Conservation (phyloP, 805 yeast species). For the Ogataea ganodermae region DNA sequence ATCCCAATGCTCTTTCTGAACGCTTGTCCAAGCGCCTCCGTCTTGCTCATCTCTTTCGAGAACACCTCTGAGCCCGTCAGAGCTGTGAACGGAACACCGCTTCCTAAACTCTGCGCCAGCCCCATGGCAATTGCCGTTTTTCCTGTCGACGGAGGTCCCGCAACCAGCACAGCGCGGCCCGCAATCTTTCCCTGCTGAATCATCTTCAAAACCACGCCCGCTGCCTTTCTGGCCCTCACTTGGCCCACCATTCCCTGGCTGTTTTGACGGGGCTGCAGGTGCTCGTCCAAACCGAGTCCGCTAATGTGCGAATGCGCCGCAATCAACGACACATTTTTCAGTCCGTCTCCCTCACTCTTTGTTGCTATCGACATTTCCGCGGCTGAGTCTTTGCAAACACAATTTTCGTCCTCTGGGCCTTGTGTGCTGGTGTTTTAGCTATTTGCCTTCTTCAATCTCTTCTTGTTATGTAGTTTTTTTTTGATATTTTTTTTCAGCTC, state of each 20-base stretch:
- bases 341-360: slow-evolving; percentile 17
- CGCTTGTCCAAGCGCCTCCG: slow-evolving; percentile 94
- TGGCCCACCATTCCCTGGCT: slow-evolving; percentile 93
- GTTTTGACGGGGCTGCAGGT: slow-evolving; percentile 75
- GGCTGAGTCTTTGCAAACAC: background rate
- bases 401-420: too few species aligned
- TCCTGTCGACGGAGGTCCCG: slow-evolving; percentile 99
- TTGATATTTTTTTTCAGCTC: background rate
- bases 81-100: slow-evolving; percentile 97
- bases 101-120: slow-evolving; percentile 92
- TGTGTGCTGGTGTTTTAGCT: background rate
- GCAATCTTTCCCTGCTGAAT: slow-evolving; percentile 91
- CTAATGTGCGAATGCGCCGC: slow-evolving; percentile 97
- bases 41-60: slow-evolving; percentile 95
- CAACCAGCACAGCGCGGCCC: slow-evolving; percentile 92
- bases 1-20: slow-evolving; percentile 96
- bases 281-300: slow-evolving; percentile 92
- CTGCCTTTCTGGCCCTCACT: slow-evolving; percentile 78
- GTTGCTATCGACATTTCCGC: slow-evolving; percentile 25
- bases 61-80: slow-evolving; percentile 93
- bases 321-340: slow-evolving; percentile 31
- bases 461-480: background rate
- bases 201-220: slow-evolving; percentile 92
- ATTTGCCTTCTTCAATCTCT: background rate
- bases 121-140: slow-evolving; percentile 97